Base-by-base conservation (phyloP, 371 early-diverging fungal species). In the Mucor lusitanicus region DNA sequence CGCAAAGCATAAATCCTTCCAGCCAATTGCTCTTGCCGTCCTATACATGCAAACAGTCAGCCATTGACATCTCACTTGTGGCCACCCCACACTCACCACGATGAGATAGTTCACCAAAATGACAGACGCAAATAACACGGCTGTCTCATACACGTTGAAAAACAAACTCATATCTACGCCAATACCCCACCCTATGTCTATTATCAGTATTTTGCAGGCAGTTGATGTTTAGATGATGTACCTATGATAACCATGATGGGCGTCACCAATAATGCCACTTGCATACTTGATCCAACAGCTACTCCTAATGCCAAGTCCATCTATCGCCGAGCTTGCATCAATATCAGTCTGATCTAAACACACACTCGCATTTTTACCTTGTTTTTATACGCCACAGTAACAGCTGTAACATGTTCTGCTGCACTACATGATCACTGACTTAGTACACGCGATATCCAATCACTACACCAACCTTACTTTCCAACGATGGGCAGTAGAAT, bases 261-360 rank as follows among this genome's bases (percentile, higher is more conserved):
- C 7, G 92, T 91, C 7, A 95, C 94, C 35, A 95, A 82, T 21
- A 97, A 83, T 0, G 95, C 92, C 56, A 96, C 94, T 76, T 96
- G 95, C 86, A 94, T 91, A 44, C 89, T 89, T 8, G 92, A 92
- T 1, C 95, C 96, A 7, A 95, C 80, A 9, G 96, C 94, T 23
- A 96, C 90, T 28, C 91, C 88, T 33, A 97, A 80, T 0, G 93
- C 87, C 25, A 94, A 74, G 69, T 95, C 94, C 93, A 96, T 94
- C 83, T 79, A 46, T 48, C 3, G 37, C 8, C 33, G 28, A 53
- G 54, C 25, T 9, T 15, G 13, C 28, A 27, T 53, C 4, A 13
- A 4, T 8, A 3, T 1, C 21, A 19, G 54, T 15, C 9, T 53
- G 54, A 53, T 21, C 25, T 11, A 46, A 21, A 23, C 13, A 6